These are phyloP conservation scores for Rhizopogon roseolus DNA, from an alignment of 768 basidiomycete species.

Conservation along the genomic window DNA sequence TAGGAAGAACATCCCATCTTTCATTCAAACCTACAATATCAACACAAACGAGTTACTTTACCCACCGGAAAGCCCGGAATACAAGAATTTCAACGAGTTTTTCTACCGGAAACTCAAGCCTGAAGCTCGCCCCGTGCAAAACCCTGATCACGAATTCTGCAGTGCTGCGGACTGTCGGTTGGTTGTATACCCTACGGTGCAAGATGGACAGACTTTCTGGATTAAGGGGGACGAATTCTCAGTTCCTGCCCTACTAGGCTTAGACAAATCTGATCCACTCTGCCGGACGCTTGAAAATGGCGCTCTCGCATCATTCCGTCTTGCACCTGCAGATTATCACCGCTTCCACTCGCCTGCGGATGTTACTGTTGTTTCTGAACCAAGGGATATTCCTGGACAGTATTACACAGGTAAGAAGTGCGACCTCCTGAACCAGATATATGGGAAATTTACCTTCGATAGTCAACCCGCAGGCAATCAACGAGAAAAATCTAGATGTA, in stretches of 20 bases:
- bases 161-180: conserved; percentile 72
- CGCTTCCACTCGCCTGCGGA: conserved; percentile 73
- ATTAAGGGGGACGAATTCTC: conserved; percentile 71
- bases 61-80: conserved; percentile 54
- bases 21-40: conserved; percentile 52
- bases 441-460: background rate
- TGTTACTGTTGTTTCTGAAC: conserved; percentile 38
- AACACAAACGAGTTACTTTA: conserved; percentile 50
- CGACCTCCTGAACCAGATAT: background rate
- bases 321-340: conserved; percentile 81
- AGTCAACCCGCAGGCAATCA: conserved; percentile 80
- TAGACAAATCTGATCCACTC: conserved; percentile 36
- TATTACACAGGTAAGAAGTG: conserved; percentile 51
- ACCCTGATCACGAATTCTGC: conserved; percentile 45
- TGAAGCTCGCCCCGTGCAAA: conserved; percentile 56
- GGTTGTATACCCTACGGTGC: conserved; percentile 58
- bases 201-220: conserved; percentile 67
- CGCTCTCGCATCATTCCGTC: conserved; percentile 63
- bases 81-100: conserved; percentile 75
- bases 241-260: conserved; percentile 53
- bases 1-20: conserved; percentile 47
- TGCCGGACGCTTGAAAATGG: conserved; percentile 37
- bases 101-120: conserved; percentile 59
- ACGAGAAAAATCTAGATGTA: conserved; percentile 59
- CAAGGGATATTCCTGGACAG: conserved; percentile 45